Conservation (phyloP, 2,329 filamentous ascomycete genomes). For the Trichoderma sp. region DNA sequence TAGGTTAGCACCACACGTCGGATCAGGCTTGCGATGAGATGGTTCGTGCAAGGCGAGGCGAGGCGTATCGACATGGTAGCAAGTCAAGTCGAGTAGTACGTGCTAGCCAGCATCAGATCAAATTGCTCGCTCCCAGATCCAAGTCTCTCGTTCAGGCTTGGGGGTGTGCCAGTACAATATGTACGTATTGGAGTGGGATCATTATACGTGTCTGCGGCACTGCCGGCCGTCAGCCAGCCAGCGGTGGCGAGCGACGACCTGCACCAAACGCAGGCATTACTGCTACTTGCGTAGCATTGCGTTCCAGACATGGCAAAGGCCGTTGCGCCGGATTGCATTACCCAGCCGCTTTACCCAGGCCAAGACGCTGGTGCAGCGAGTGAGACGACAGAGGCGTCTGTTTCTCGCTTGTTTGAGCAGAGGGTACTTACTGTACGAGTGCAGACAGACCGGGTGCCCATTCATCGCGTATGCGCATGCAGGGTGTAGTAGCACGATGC, state of each 20-base stretch:
- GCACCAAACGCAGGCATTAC: neutral
- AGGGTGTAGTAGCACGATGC: neutral
- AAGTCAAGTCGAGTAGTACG: neutral
- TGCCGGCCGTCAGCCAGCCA: conserved; percentile 15
- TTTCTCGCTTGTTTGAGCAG: conserved; percentile 5
- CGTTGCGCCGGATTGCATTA: conserved; percentile 1
- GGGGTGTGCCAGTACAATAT: neutral
- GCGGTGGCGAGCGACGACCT: conserved; percentile 2
- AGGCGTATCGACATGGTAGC: neutral
- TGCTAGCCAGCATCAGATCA: neutral
- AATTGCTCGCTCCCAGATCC: neutral
- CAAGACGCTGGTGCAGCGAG: conserved; percentile 7
- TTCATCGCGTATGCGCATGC: neutral
- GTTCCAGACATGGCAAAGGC: conserved; percentile 11
- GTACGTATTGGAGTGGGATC: neutral
- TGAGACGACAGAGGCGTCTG: neutral
- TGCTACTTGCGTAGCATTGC: conserved; percentile 8
- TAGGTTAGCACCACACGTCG: neutral
- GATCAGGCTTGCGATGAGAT: neutral
- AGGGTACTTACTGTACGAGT: neutral
- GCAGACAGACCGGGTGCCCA: neutral
- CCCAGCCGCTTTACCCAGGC: conserved; percentile 5
- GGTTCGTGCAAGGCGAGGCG: neutral
- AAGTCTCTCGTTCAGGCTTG: neutral
- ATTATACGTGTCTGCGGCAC: conserved; percentile 3